A percentile compares a stretch with the other conserved stretches of the same genome.
These are phyloP conservation scores for Aspergillus cejpii DNA, from an alignment of 2,329 filamentous ascomycete genomes.

Conservation along the genomic window DNA sequence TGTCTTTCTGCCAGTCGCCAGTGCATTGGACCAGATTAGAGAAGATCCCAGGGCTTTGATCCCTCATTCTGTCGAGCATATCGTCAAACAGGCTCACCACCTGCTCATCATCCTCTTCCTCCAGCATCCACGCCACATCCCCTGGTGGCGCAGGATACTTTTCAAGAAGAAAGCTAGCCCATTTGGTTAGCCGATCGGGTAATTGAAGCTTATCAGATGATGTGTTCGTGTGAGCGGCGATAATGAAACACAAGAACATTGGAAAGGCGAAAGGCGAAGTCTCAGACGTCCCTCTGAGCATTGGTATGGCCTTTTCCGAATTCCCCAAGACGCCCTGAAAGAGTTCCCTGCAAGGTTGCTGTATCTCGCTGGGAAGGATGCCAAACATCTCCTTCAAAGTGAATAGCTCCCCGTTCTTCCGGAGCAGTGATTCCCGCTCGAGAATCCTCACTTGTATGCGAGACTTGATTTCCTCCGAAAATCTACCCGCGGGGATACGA, in stretches of 20 bases:
- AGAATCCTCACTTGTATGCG: conserved; percentile 29
- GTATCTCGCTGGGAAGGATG: conserved; percentile 26
- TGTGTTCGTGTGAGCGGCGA: conserved; percentile 19
- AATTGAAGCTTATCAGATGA: conserved; percentile 17
- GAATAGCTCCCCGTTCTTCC: conserved; percentile 35
- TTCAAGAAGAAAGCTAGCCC: conserved; percentile 33
- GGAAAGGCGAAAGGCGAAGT: conserved; percentile 25
- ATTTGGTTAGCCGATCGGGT: conserved; percentile 30
- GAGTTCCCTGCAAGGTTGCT: conserved; percentile 19
- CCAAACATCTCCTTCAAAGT: conserved; percentile 25
- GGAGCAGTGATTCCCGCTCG: conserved; percentile 29
- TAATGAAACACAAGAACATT: conserved; percentile 31
- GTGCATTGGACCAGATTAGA: conserved; percentile 13
- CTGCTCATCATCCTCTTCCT: conserved; percentile 26
- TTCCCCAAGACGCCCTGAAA: conserved; percentile 20
- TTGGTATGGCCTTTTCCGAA: conserved; percentile 16
- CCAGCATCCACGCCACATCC: conserved; percentile 27
- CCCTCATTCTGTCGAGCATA: conserved; percentile 17
- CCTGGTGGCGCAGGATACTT: conserved; percentile 29
- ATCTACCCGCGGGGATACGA: conserved; percentile 25
- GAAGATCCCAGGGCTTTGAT: conserved; percentile 10
- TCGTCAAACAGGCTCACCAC: conserved; percentile 20
- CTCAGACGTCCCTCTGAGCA: conserved; percentile 16
- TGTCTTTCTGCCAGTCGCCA: conserved; percentile 18
- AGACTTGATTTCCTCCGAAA: conserved; percentile 24